A percentile compares a stretch with the other conserved stretches of the same genome.
These are phyloP conservation scores for Backusella tuberculispora DNA, from an alignment of 192 early-diverging fungal species.

Conservation along the genomic window DNA sequence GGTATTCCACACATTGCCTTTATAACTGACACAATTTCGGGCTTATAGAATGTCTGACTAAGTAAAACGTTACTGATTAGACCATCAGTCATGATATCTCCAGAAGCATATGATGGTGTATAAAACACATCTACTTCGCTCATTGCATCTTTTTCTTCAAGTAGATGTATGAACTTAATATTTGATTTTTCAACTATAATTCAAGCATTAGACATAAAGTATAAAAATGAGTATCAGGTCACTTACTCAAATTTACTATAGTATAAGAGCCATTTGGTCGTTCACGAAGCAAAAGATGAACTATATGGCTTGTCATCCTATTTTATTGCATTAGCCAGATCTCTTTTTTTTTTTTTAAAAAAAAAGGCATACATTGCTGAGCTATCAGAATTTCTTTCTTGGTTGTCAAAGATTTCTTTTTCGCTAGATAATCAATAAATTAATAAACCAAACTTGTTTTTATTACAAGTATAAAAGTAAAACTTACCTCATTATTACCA, in stretches of 20 bases:
- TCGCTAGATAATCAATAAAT: slow-evolving; percentile 10
- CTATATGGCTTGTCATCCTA: slow-evolving; percentile 63
- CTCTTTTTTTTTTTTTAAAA: not conserved
- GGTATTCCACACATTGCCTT: slow-evolving; percentile 62
- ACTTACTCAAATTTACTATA: slow-evolving; percentile 41
- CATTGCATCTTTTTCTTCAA: slow-evolving; percentile 31
- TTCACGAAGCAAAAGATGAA: slow-evolving; percentile 51
- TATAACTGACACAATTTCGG: slow-evolving; percentile 58
- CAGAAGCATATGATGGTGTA: slow-evolving; percentile 64
- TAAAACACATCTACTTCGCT: slow-evolving; percentile 42
- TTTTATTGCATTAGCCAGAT: not conserved
- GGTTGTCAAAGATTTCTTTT: slow-evolving; percentile 37
- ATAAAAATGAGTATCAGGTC: not conserved
- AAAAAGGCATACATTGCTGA: slow-evolving; percentile 26
- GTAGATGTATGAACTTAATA: slow-evolving; percentile 57
- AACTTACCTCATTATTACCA: slow-evolving; percentile 45
- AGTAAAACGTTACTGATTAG: slow-evolving; percentile 56
- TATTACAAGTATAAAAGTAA: not conserved
- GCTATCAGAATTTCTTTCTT: slow-evolving; percentile 46
- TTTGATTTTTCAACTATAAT: slow-evolving; percentile 48
- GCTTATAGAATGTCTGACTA: slow-evolving; percentile 53
- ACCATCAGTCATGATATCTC: slow-evolving; percentile 55
- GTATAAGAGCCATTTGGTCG: slow-evolving; percentile 38
- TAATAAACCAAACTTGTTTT: not conserved
- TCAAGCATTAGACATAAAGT: not conserved